These are phyloP conservation scores for Adansonia madagascariensis DNA, from an alignment of 441 rosid genomes.

Conservation along the genomic window DNA sequence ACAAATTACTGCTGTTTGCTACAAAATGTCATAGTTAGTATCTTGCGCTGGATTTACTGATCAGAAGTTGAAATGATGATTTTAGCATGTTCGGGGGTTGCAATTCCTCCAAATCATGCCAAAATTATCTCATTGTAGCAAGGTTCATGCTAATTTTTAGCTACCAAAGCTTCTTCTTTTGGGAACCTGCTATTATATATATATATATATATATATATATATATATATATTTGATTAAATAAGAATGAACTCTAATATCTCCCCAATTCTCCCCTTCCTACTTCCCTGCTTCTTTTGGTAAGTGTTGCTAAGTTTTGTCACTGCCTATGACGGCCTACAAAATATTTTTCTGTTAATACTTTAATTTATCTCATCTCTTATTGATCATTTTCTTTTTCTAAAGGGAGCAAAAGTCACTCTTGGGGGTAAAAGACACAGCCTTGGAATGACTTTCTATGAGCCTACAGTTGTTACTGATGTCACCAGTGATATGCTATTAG, in stretches of 20 bases:
- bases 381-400: constrained; percentile 29
- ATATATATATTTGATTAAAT: neutral
- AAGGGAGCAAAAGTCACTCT: constrained; percentile 95
- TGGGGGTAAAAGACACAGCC: constrained; percentile 93
- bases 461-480: constrained; percentile 84
- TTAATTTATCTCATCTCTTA: constrained; percentile 23
- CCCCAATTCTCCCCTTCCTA: neutral
- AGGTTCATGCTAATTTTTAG: neutral
- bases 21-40: neutral
- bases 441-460: constrained; percentile 93
- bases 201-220: neutral
- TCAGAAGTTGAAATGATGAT: neutral
- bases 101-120: neutral
- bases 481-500: constrained; percentile 64
- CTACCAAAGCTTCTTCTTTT: neutral
- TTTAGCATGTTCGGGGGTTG: neutral
- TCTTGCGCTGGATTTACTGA: neutral
- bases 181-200: neutral
- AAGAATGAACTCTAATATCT: neutral
- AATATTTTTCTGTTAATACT: constrained; percentile 18
- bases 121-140: neutral
- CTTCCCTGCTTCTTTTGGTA: neutral
- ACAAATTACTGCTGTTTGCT: neutral
- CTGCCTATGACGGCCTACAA: neutral
- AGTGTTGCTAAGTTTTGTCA: constrained; percentile 12